Evolutionary conservation across 768 basidiomycete genomes (phyloP).

Genomic region (Boletus fagicola): DNA sequence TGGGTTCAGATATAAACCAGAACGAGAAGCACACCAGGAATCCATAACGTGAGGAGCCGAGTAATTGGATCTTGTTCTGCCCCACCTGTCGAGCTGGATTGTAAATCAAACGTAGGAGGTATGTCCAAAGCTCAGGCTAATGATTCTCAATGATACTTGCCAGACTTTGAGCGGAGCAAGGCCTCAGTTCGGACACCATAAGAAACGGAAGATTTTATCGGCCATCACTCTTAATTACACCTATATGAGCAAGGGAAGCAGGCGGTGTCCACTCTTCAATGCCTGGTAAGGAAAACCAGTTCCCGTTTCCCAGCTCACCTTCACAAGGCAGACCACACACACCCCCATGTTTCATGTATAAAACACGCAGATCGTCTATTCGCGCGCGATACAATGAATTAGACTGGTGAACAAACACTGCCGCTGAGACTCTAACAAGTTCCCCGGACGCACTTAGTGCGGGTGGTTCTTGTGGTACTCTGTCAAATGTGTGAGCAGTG

Average conservation of each 20-base stretch:
- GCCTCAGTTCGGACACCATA: background rate
- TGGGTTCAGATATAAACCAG: background rate
- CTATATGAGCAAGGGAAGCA: background rate
- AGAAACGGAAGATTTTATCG: background rate
- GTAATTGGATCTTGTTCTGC: background rate
- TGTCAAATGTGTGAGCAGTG: slow-evolving; percentile 35
- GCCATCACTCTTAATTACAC: background rate
- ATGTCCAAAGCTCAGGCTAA: background rate
- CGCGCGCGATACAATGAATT: slow-evolving; percentile 19
- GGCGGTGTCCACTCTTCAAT: background rate
- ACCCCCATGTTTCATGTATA: slow-evolving; percentile 8
- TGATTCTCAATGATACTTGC: background rate
- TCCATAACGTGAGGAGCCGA: background rate
- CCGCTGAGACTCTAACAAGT: slow-evolving; percentile 1
- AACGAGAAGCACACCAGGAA: background rate
- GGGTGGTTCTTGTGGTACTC: slow-evolving; percentile 91
- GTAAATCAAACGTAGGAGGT: background rate
- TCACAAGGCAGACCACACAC: background rate
- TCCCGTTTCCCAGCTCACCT: slow-evolving; percentile 2
- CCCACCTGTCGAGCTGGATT: background rate
- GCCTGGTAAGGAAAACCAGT: background rate
- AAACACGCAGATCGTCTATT: slow-evolving; percentile 28
- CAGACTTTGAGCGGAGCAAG: background rate
- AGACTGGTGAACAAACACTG: slow-evolving; percentile 9
- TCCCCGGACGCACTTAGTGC: slow-evolving; percentile 47